Evolutionary conservation across 2,329 filamentous ascomycete genomes (phyloP).

Genomic region (Lasiodiplodia sp.): DNA sequence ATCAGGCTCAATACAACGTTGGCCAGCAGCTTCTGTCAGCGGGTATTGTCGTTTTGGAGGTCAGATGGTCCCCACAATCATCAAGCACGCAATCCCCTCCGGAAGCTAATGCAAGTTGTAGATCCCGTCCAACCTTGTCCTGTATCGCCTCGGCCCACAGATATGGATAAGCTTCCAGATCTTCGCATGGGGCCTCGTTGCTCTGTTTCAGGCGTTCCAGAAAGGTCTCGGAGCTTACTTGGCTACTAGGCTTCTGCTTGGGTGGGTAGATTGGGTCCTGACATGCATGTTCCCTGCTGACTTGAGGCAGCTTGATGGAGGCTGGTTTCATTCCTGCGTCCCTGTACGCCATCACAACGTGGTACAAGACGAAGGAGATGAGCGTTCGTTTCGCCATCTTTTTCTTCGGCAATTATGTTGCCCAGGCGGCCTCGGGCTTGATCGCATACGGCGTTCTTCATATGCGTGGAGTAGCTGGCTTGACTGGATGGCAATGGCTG

Average conservation of each 20-base stretch:
- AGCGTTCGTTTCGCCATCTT: conserved; percentile 67
- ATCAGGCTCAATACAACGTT: conserved; percentile 43
- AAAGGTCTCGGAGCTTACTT: conserved; percentile 48
- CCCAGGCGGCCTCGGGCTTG: conserved; percentile 68
- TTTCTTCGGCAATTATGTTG: conserved; percentile 64
- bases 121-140: conserved; percentile 30
- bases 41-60: conserved; percentile 43
- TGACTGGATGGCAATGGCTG: conserved; percentile 51
- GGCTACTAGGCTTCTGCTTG: conserved; percentile 49
- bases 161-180: conserved; percentile 51
- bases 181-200: conserved; percentile 48
- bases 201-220: conserved; percentile 52
- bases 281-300: neutral
- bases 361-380: conserved; percentile 67
- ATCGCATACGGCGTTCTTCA: conserved; percentile 67
- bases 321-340: conserved; percentile 58
- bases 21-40: conserved; percentile 45
- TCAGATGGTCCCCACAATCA: conserved; percentile 1
- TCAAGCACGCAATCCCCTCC: neutral
- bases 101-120: conserved; percentile 22
- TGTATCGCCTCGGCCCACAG: conserved; percentile 47
- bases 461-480: conserved; percentile 62
- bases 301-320: conserved; percentile 38
- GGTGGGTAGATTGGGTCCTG: conserved; percentile 34
- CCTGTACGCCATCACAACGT: conserved; percentile 58